phyloP scores from a whole-genome alignment of 2,329 filamentous ascomycete species.

The Talaromyces sp. region DNA sequence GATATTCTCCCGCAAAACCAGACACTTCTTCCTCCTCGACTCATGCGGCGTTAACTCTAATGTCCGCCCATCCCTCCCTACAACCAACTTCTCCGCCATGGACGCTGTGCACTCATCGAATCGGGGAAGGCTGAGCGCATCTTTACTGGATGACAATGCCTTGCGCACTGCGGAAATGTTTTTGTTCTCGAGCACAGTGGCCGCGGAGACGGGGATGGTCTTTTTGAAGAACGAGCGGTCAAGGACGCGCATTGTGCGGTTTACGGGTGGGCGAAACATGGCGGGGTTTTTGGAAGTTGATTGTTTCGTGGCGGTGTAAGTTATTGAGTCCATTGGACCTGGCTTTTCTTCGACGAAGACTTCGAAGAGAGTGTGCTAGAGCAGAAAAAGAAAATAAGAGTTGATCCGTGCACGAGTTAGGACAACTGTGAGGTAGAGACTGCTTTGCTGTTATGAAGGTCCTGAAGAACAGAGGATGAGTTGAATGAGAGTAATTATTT shows the following conservation, averaged over 20 bases:
- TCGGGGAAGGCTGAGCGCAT: constrained; percentile 63
- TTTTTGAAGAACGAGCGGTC: constrained; percentile 81
- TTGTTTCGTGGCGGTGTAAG: constrained; percentile 22
- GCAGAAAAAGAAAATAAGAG: constrained; percentile 8
- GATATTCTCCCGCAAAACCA: constrained; percentile 38
- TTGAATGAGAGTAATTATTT: neutral
- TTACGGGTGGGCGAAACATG: constrained; percentile 75
- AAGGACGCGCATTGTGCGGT: constrained; percentile 73
- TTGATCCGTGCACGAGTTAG: constrained; percentile 15
- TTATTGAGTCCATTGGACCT: constrained; percentile 4
- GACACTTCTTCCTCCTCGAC: constrained; percentile 33
- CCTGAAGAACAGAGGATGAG: neutral
- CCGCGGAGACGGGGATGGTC: constrained; percentile 72
- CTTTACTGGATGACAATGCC: constrained; percentile 61
- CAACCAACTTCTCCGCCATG: constrained; percentile 43
- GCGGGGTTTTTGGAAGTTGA: constrained; percentile 23
- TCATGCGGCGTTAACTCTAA: constrained; percentile 55
- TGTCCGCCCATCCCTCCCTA: constrained; percentile 16
- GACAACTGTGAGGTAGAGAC: neutral
- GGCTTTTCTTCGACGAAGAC: neutral
- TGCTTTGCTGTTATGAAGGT: neutral
- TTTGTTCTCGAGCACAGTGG: constrained; percentile 69
- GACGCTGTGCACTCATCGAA: constrained; percentile 57
- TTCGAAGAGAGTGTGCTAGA: neutral
- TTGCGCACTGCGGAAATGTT: constrained; percentile 71